phyloP scores from a whole-genome alignment of 129 eudicot genomes.

The Tagetes patula region DNA sequence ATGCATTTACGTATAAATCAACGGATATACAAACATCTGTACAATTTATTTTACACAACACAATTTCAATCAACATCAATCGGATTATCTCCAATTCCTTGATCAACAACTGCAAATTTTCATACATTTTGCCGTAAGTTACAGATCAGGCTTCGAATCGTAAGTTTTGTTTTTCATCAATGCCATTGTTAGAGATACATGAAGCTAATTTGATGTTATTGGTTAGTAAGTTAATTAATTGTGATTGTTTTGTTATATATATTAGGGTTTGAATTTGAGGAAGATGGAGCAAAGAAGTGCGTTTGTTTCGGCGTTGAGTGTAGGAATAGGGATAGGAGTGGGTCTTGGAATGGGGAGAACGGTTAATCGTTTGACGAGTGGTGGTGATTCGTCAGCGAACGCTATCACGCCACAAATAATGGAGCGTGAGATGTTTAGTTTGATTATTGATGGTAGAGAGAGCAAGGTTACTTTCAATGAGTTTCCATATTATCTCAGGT shows the following conservation, averaged over 20 bases:
- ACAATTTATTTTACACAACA: slow-evolving; percentile 10
- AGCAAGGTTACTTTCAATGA: slow-evolving; percentile 81
- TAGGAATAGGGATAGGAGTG: slow-evolving; percentile 86
- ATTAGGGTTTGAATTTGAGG: slow-evolving; percentile 29
- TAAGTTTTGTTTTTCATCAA: background rate
- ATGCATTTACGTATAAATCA: slow-evolving; percentile 17
- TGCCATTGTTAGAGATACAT: background rate
- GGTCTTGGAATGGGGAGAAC: slow-evolving; percentile 90
- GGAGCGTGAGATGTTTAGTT: slow-evolving; percentile 72
- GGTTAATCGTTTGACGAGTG: slow-evolving; percentile 59
- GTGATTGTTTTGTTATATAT: background rate
- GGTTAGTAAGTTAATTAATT: background rate
- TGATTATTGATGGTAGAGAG: slow-evolving; percentile 64
- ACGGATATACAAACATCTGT: background rate
- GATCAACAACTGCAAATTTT: slow-evolving; percentile 5
- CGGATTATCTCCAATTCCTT: background rate
- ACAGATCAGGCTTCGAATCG: slow-evolving; percentile 17
- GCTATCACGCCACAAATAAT: slow-evolving; percentile 52
- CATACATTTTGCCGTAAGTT: background rate
- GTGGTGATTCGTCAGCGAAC: slow-evolving; percentile 22
- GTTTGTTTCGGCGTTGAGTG: slow-evolving; percentile 81
- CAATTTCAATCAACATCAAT: background rate
- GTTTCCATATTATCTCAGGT: slow-evolving; percentile 91
- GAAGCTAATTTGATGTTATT: background rate
- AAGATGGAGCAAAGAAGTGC: slow-evolving; percentile 69